Base-by-base conservation (phyloP, 257 asterid genomes). In the Sherardia arvensis region DNA sequence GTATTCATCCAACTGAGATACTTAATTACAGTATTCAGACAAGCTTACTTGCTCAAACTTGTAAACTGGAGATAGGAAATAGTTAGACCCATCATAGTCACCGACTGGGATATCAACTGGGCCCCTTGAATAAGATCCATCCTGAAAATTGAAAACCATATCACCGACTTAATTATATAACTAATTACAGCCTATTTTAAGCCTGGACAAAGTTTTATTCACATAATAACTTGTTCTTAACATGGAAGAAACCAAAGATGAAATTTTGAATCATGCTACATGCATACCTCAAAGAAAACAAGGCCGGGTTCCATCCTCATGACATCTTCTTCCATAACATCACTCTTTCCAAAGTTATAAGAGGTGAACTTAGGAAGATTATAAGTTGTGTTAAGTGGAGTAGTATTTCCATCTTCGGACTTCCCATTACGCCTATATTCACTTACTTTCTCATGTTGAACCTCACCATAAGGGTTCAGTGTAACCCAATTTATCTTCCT, bases 111-210 rank as follows among this genome's bases (percentile, higher is more conserved):
- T 90, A 68, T 84, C 94, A 79, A 87, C 79, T 4, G 97, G 97
- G 58, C 99, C 99, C 77, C 99, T 90, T 18, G 99, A 90, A 75
- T 87, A 93, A 68, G 99, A 93, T 63, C 99, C 96, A 80, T 93
- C 99, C 99, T 93, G 93, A 72, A 83, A 77, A 77, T 69, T 64
- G 66, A 55, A 0, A 20, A 68, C 61, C 62, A 65, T 8, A 62
- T 27, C 36, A 62, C 25, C 36, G 18, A 26, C 8, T 22, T 1
- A 20, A 40, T 20, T 32, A 25, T 5, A 22, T 57, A 48, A 55
- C 22, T 53, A 22, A 61, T 59, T 29, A 56, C 20, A 20, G 47
- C 29, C 15, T 49, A 38, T 28, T 59, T 34, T 51, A 34, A 55
- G 62, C n/a, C 25, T 9, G 57, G 36, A 59, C 28, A 27, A 14